These are phyloP conservation scores for Colletotrichum liaoningense DNA, from an alignment of 2,329 filamentous ascomycete species.

Conservation along the genomic window DNA sequence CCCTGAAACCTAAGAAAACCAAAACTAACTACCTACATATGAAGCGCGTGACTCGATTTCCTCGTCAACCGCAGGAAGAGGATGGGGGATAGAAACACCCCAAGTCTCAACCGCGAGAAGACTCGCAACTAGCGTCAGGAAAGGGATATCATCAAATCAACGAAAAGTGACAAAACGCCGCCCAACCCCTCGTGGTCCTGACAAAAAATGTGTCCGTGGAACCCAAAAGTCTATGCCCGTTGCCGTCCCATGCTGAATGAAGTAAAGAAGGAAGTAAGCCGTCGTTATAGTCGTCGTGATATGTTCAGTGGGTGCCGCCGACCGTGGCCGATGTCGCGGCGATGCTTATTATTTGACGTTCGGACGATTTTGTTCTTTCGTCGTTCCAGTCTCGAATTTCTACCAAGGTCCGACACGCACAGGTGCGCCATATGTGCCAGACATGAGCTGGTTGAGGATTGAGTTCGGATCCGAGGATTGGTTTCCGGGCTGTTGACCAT, in stretches of 20 bases:
- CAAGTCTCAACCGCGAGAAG: conserved; percentile 2
- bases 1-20: conserved; percentile 9
- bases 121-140: conserved; percentile 30
- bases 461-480: conserved; percentile 60
- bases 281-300: conserved; percentile 37
- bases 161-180: conserved; percentile 32
- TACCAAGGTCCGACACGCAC: conserved; percentile 74
- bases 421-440: conserved; percentile 68
- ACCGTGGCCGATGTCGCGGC: conserved; percentile 15
- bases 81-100: neutral
- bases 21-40: conserved; percentile 28
- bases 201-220: conserved; percentile 32
- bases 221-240: conserved; percentile 39
- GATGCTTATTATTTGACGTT: conserved; percentile 1
- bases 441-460: conserved; percentile 72
- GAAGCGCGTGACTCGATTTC: conserved; percentile 25
- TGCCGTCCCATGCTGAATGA: conserved; percentile 35
- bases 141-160: conserved; percentile 35
- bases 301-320: conserved; percentile 28
- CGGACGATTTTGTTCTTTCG: neutral
- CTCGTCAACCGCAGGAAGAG: conserved; percentile 11
- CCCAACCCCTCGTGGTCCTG: conserved; percentile 13
- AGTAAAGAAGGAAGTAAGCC: conserved; percentile 21
- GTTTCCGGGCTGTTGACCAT: conserved; percentile 34
- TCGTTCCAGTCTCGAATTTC: conserved; percentile 7